These are phyloP conservation scores for Limonium bicolor DNA, from an alignment of 148 eudicot species.

Conservation along the genomic window DNA sequence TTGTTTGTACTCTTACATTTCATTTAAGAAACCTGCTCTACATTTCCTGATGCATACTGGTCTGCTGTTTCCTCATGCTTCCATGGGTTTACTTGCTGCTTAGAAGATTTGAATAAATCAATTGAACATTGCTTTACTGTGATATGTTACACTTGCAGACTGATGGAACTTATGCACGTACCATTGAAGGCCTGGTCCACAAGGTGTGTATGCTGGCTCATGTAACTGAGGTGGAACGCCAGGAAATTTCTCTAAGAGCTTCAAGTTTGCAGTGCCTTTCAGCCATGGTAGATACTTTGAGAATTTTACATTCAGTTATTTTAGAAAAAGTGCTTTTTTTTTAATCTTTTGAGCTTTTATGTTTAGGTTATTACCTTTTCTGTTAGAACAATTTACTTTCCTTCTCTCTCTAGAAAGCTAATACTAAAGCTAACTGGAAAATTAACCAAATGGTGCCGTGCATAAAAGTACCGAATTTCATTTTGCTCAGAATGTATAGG, in stretches of 20 bases:
- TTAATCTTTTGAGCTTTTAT: too few relatives aligned
- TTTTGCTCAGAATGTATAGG: too few relatives aligned
- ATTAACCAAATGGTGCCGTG: too few relatives aligned
- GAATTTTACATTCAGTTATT: too few relatives aligned
- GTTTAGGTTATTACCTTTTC: too few relatives aligned
- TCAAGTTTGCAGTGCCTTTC: constrained; percentile 84
- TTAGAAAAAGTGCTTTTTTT: too few relatives aligned
- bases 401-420: too few relatives aligned
- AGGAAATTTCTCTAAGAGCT: constrained; percentile 51
- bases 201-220: constrained; percentile 61
- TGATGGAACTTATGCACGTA: constrained; percentile 72
- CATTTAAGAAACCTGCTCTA: background rate
- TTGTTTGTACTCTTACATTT: background rate
- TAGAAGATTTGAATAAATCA: background rate
- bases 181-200: constrained; percentile 39
- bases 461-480: too few relatives aligned
- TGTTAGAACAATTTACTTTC: too few relatives aligned
- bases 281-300: constrained; percentile 95
- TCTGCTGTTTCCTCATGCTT: too few relatives aligned
- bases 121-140: background rate
- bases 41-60: too few relatives aligned
- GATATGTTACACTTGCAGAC: constrained; percentile 29
- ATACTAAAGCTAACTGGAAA: too few relatives aligned
- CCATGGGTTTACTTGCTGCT: constrained; percentile 6
- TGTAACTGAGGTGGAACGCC: constrained; percentile 33